Conservation (phyloP, 2,329 filamentous ascomycete genomes). For the Aspergillus sp. region DNA sequence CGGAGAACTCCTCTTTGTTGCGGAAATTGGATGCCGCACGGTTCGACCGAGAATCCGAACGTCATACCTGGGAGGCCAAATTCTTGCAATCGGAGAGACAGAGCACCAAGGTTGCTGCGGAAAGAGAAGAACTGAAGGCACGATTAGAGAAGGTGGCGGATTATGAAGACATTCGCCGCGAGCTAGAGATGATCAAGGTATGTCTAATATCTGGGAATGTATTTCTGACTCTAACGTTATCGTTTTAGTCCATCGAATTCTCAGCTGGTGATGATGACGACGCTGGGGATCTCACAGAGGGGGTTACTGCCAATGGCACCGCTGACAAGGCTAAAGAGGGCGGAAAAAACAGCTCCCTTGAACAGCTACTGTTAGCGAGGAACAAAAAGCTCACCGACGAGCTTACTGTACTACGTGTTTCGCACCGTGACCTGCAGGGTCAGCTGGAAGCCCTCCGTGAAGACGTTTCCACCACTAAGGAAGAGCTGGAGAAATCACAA, state of each 20-base stretch:
- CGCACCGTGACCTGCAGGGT: slow-evolving; percentile 84
- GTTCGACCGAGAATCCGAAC: slow-evolving; percentile 79
- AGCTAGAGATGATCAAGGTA: slow-evolving; percentile 87
- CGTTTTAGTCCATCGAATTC: slow-evolving; percentile 79
- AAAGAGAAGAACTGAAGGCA: slow-evolving; percentile 74
- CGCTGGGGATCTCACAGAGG: slow-evolving; percentile 44
- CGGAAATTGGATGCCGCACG: slow-evolving; percentile 81
- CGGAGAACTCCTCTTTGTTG: slow-evolving; percentile 88
- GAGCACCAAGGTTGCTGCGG: slow-evolving; percentile 69
- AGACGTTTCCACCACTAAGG: slow-evolving; percentile 77
- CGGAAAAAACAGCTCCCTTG: slow-evolving; percentile 65
- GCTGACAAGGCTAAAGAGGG: slow-evolving; percentile 59
- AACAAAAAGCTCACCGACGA: slow-evolving; percentile 98
- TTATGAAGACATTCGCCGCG: slow-evolving; percentile 94
- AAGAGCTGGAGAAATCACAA: slow-evolving; percentile 81
- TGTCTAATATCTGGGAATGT: slow-evolving; percentile 6
- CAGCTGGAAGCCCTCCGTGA: slow-evolving; percentile 79
- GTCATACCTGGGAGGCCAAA: slow-evolving; percentile 72
- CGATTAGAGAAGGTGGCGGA: slow-evolving; percentile 89
- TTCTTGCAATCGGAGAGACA: slow-evolving; percentile 79
- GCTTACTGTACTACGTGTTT: slow-evolving; percentile 86
- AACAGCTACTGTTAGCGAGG: slow-evolving; percentile 84
- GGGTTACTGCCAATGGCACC: slow-evolving; percentile 47
- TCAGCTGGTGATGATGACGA: slow-evolving; percentile 79
- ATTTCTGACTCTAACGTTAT: slow-evolving; percentile 9